Conservation (phyloP, 2,329 filamentous ascomycete genomes). For the Hansfordia pulvinata region DNA sequence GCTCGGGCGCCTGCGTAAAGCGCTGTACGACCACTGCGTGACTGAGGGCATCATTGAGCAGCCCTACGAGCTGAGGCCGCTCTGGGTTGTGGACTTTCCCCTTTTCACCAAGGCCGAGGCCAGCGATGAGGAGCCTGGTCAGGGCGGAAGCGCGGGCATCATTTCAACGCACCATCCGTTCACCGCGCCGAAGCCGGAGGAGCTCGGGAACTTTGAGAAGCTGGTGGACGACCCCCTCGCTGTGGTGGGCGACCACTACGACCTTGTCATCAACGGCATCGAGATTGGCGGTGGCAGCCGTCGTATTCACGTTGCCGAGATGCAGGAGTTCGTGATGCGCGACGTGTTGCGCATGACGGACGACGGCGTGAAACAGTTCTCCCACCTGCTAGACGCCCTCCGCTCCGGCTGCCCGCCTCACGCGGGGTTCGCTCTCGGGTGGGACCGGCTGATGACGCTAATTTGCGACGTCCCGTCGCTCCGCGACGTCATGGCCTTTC, state of each 20-base stretch:
- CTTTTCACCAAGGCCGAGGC: constrained; percentile 62
- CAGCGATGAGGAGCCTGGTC: constrained; percentile 47
- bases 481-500: constrained; percentile 91
- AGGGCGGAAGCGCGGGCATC: constrained; percentile 70
- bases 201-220: constrained; percentile 66
- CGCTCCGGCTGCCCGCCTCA: constrained; percentile 84
- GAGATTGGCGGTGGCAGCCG: constrained; percentile 88
- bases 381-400: constrained; percentile 72
- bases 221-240: constrained; percentile 58
- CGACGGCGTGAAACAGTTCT: constrained; percentile 64
- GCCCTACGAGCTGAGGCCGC: constrained; percentile 45
- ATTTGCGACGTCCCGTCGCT: constrained; percentile 67
- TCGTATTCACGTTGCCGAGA: constrained; percentile 72
- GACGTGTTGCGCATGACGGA: constrained; percentile 70
- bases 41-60: constrained; percentile 40
- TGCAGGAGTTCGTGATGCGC: constrained; percentile 77
- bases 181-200: constrained; percentile 63
- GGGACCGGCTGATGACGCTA: constrained; percentile 73
- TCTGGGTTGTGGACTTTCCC: constrained; percentile 85
- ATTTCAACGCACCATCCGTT: constrained; percentile 91
- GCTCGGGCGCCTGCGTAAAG: constrained; percentile 59
- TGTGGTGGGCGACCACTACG: constrained; percentile 79
- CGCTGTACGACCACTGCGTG: constrained; percentile 56
- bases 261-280: constrained; percentile 88
- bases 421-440: constrained; percentile 83